Conservation (phyloP, 331 rosid genomes). For the Spiraea crenata region DNA sequence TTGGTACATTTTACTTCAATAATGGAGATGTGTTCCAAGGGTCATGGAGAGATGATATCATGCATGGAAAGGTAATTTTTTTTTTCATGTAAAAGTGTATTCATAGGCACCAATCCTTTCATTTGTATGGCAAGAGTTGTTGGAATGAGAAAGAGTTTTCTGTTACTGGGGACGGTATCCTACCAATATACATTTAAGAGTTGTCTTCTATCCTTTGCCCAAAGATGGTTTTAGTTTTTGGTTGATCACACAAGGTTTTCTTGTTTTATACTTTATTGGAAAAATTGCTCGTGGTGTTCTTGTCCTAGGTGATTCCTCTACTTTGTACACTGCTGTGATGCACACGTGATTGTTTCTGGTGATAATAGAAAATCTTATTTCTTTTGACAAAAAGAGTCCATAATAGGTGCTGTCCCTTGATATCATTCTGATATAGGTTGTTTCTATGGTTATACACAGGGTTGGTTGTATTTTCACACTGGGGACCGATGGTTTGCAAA, state of each 20-base stretch:
- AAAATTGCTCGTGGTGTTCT: neutral
- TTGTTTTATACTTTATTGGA: too few species aligned
- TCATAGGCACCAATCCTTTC: neutral
- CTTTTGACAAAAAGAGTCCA: neutral
- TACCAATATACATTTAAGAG: too few species aligned
- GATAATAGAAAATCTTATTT: neutral
- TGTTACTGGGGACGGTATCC: neutral
- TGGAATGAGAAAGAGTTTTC: neutral
- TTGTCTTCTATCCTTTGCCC: too few species aligned
- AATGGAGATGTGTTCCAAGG: conserved; percentile 98
- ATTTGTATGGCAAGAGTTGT: neutral
- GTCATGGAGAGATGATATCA: conserved; percentile 94
- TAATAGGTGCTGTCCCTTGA: neutral
- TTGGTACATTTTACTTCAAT: conserved; percentile 77
- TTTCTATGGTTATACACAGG: conserved; percentile 46
- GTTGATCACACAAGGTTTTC: too few species aligned
- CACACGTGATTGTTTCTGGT: too few species aligned
- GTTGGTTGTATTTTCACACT: conserved; percentile 90
- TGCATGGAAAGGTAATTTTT: conserved; percentile 88
- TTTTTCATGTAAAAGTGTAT: neutral
- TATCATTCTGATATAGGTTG: neutral
- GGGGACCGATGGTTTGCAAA: conserved; percentile 94
- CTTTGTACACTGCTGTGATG: neutral
- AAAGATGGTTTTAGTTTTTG: too few species aligned
- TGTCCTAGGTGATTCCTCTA: neutral